Evolutionary conservation across 805 yeast genomes (phyloP), one percentile per base, ranked within the genome.

Genomic region (Starmerella powellii): DNA sequence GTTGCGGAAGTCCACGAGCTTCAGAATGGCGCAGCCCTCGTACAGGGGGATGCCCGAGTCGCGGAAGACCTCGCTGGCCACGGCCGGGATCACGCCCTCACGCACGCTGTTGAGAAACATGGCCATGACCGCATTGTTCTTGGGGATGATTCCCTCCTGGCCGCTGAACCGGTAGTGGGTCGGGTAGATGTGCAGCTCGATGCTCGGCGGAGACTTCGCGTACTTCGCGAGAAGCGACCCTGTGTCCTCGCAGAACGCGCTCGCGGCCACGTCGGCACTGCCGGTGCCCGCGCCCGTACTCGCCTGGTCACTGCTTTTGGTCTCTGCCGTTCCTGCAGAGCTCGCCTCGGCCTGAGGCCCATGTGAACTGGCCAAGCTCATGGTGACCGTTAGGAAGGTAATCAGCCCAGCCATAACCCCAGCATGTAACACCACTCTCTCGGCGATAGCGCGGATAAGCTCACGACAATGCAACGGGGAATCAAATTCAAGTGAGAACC

Each of bases 81-180:
- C 84, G 31, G 84, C 81, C 1, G 96, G 95, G 12, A 88, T 83
- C 53, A 78, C 79, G 39, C 88, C 94, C 42, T 73, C 67, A 13
- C 86, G 78, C 10, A 88, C 80, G 55, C 77, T 81, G 49, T 78
- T 76, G 46, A 88, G 63, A 54, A 91, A 91, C 48, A 78, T 49
- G 43, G 78, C 80, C 38, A 84, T 73, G 57, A 82, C 72, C 13
- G 84, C 80, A 46, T 83, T 81, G 53, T 72, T 72, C 56, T 80
- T 80, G 6, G 94, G 86, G 31, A 91, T 80, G 37, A 82, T 72
- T 6, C 93, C 85, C 53, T 87, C 96, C 39, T 81, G 88, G 50
- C 82, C 83, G 48, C 94, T 93, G 64, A 88, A 87, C 47, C 94
- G 73, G 60, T 78, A 88, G 62, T 87, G 94, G 43, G 84, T 85